Percentiles rank a stretch among this genome's conserved stretches.
These are phyloP conservation scores for Psidium guajava DNA, from an alignment of 345 rosid species.

Conservation along the genomic window DNA sequence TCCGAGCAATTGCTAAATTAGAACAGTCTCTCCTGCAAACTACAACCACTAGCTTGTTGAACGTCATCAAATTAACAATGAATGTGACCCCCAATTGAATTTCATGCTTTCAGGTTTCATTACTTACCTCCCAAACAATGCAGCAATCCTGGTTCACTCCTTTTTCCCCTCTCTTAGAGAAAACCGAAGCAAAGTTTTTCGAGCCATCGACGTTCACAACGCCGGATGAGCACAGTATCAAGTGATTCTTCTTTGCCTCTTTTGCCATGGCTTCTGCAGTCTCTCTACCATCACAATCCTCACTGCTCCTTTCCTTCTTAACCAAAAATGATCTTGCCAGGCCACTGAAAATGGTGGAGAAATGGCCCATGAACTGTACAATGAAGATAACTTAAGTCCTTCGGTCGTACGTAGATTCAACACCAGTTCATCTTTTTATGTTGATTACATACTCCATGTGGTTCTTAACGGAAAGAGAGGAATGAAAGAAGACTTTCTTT, in stretches of 20 bases:
- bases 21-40: neutral
- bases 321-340: conserved; percentile 43
- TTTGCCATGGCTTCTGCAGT: conserved; percentile 59
- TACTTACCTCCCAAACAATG: conserved; percentile 85
- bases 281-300: conserved; percentile 39
- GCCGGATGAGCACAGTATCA: conserved; percentile 68
- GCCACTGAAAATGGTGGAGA: conserved; percentile 77
- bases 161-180: conserved; percentile 75
- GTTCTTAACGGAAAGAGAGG: neutral
- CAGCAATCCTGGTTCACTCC: conserved; percentile 86
- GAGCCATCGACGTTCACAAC: conserved; percentile 49
- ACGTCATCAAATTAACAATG: neutral
- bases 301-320: conserved; percentile 36
- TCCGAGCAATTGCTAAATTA: neutral
- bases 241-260: conserved; percentile 70
- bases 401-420: neutral
- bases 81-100: neutral
- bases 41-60: neutral
- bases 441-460: neutral
- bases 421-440: neutral
- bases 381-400: neutral
- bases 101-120: neutral
- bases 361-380: conserved; percentile 39
- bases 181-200: conserved; percentile 55
- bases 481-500: neutral